A percentile compares a stretch with the other conserved stretches of the same genome.
Evolutionary conservation across 306 rosid genomes (phyloP).

Genomic region (Ammopiptanthus mongolicus): DNA sequence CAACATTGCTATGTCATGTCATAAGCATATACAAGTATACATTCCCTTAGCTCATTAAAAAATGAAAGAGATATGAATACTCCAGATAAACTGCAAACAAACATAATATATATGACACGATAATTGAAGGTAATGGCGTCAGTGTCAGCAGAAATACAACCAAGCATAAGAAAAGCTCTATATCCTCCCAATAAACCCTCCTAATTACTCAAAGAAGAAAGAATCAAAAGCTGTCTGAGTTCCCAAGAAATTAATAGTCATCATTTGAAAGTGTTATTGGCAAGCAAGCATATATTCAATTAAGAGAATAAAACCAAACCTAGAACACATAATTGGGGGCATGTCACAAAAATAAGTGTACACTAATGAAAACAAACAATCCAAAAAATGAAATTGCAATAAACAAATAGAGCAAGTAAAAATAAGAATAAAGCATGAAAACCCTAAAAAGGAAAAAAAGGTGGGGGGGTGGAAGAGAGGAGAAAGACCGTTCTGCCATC

Average conservation of each 20-base stretch:
- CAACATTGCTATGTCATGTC: background rate
- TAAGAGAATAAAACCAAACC: no score
- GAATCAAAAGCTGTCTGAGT: no score
- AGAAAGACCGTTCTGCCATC: constrained; percentile 79
- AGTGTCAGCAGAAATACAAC: background rate
- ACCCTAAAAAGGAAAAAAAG: background rate
- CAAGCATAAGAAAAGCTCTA: no score
- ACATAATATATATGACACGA: background rate
- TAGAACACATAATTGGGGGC: background rate
- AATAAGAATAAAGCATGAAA: background rate
- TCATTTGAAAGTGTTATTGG: no score
- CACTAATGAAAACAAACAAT: background rate
- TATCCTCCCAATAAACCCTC: no score
- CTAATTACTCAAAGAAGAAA: background rate
- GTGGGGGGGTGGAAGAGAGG: no score
- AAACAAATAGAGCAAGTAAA: background rate
- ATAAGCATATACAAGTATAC: background rate
- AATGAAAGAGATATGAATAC: background rate
- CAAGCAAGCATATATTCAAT: background rate
- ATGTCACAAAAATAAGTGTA: background rate
- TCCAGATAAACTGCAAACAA: background rate
- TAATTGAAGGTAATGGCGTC: background rate
- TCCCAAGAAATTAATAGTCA: background rate
- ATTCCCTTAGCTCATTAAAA: background rate
- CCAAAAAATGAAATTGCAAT: background rate